These are phyloP conservation scores for Thymus mandschuricus DNA, from an alignment of 257 asterid genomes.

Conservation along the genomic window DNA sequence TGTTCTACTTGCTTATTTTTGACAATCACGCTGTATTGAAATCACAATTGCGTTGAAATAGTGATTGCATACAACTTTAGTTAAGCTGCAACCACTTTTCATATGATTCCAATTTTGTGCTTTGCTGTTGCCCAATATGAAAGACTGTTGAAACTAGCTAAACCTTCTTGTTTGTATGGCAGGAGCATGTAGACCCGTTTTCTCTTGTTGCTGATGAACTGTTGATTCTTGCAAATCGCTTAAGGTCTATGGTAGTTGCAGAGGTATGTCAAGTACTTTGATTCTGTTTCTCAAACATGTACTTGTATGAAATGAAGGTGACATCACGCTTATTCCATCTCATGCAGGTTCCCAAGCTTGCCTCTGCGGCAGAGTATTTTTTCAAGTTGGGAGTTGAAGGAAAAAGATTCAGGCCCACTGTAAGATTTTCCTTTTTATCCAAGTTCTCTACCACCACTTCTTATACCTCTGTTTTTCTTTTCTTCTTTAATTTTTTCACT, in stretches of 20 bases:
- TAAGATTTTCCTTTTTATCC: slow-evolving; percentile 42
- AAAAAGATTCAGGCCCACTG: slow-evolving; percentile 97
- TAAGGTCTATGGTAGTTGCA: slow-evolving; percentile 94
- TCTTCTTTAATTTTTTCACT: too few relatives aligned
- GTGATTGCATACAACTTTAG: slow-evolving; percentile 5
- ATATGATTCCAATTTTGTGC: not conserved
- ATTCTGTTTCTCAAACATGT: slow-evolving; percentile 23
- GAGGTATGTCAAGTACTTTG: slow-evolving; percentile 60
- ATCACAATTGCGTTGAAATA: not conserved
- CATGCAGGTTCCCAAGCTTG: slow-evolving; percentile 92
- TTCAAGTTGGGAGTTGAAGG: slow-evolving; percentile 95
- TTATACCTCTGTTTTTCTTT: too few relatives aligned
- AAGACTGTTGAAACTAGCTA: not conserved
- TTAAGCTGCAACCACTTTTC: slow-evolving; percentile 1
- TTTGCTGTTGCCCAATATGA: not conserved
- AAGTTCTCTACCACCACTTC: not conserved
- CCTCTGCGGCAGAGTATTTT: slow-evolving; percentile 96
- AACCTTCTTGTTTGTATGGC: slow-evolving; percentile 27
- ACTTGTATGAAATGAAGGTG: slow-evolving; percentile 19
- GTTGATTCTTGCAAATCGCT: slow-evolving; percentile 72
- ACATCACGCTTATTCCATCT: slow-evolving; percentile 25
- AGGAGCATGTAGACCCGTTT: slow-evolving; percentile 94
- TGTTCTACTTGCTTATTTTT: slow-evolving; percentile 15
- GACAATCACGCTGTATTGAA: not conserved
- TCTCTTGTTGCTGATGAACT: slow-evolving; percentile 97